Base-by-base conservation (phyloP, 768 basidiomycete genomes). In the Boletus eberwhitei region DNA sequence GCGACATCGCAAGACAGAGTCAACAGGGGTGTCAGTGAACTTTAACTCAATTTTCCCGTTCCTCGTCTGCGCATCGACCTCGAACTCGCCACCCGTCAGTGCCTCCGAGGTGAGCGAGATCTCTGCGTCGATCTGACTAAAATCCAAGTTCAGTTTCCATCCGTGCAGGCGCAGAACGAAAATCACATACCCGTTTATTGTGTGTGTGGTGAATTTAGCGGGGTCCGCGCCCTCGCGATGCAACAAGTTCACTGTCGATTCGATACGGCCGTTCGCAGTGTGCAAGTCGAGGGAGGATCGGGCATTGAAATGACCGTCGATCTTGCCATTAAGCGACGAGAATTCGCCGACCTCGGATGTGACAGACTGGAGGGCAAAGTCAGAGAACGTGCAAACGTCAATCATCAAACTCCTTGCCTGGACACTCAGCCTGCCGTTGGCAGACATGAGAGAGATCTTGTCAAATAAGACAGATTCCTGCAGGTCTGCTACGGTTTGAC, bases 241-340 rank as follows among this genome's bases (percentile, higher is more conserved):
- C 14, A 63, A 40, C 41, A 84, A 50, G 29, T 64, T 68, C 31
- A 81, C 76, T 32, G 67, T 62, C 0, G 72, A 71, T 4, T 63
- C 46, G 56, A 86, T 77, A 5, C 44, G 62, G 0, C 67, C 71
- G 57, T 83, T 82, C 21, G 71, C 58, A n/a, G 73, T 74, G 17
- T 39, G 26, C 24, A 80, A 55, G 11, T 37, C 44, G 26, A 85
- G 67, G 4, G 66, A 66, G 1, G 71, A 65, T 14, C 68, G 61
- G 4, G 70, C 66, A 26, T 72, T 72, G 64, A 75, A 80, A 17
- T 52, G 57, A 3, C 84, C 84, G 3, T 55, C 59, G 34, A 86
- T 80, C 8, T 58, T 61, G n/a, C 74, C 75, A 46, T 81, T 83
- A 7, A 71, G 59, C 2, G 78, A 79, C n/a, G 54, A 48, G 48